Evolutionary conservation across 2,329 filamentous ascomycete genomes (phyloP).

Genomic region (Calonectria fujianensis): DNA sequence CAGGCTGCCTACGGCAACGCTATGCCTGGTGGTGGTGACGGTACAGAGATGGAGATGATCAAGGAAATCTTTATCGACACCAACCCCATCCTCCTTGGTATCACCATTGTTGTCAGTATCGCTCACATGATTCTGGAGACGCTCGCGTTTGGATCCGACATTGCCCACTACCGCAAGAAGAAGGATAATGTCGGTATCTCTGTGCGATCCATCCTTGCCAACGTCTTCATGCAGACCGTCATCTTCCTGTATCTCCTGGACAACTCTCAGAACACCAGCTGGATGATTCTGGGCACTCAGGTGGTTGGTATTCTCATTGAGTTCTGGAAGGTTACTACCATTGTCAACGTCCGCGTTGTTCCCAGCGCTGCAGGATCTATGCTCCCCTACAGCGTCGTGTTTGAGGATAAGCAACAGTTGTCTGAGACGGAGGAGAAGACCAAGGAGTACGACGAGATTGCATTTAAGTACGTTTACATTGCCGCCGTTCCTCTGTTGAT

Average conservation of each 20-base stretch:
- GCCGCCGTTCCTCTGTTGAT: conserved; percentile 90
- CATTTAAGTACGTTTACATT: conserved; percentile 98
- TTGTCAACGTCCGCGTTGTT: conserved; percentile 90
- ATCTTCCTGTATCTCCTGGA: conserved; percentile 98
- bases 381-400: conserved; percentile 86
- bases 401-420: conserved; percentile 98
- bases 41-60: conserved; percentile 96
- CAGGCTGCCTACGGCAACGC: conserved; percentile 84
- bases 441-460: conserved; percentile 97
- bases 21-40: conserved; percentile 87
- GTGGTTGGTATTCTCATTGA: conserved; percentile 84
- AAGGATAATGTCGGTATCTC: conserved; percentile 99
- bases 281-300: conserved; percentile 98
- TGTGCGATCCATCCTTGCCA: conserved; percentile 95
- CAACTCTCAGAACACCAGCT: conserved; percentile 97
- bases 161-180: conserved; percentile 99
- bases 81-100: conserved; percentile 90
- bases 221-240: conserved; percentile 96
- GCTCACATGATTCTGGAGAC: conserved; percentile 97
- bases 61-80: conserved; percentile 97
- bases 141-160: conserved; percentile 97
- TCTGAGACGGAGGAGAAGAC: conserved; percentile 98
- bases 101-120: conserved; percentile 89
- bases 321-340: conserved; percentile 96
- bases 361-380: conserved; percentile 79